Evolutionary conservation across 2,329 filamentous ascomycete species (phyloP).

Genomic region (Calonectria multiphialidica): DNA sequence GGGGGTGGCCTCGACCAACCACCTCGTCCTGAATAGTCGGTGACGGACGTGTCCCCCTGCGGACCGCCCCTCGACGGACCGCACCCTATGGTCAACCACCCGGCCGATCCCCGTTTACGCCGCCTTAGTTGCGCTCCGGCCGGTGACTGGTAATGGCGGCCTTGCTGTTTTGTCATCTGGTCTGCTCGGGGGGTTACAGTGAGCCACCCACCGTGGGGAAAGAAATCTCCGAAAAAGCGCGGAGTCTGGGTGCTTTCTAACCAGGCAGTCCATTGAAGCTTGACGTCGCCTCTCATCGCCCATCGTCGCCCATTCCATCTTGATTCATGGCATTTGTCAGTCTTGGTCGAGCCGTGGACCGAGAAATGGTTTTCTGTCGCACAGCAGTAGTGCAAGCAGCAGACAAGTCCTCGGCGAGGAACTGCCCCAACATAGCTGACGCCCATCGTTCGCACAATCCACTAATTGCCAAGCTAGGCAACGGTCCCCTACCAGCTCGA

Average conservation of each 20-base stretch:
- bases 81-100: constrained; percentile 13
- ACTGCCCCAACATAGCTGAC: neutral
- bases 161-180: neutral
- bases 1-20: constrained; percentile 5
- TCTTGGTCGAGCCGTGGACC: neutral
- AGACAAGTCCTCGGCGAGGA: neutral
- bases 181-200: neutral
- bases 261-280: neutral
- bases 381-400: neutral
- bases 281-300: neutral
- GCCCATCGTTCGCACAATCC: neutral
- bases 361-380: neutral
- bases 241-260: neutral
- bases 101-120: constrained; percentile 22
- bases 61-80: constrained; percentile 30
- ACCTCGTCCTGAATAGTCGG: constrained; percentile 14
- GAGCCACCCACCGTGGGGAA: constrained; percentile 1
- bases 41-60: constrained; percentile 13
- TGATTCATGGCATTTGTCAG: constrained; percentile 1
- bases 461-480: constrained; percentile 4
- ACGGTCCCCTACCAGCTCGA: neutral
- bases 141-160: neutral
- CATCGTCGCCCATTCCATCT: neutral
- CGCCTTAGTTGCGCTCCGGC: constrained; percentile 4
- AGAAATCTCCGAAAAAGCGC: constrained; percentile 7